Percentiles rank a stretch among this genome's conserved stretches.
Conservation (phyloP, 257 asterid species). For the Przewalskia tangutica region DNA sequence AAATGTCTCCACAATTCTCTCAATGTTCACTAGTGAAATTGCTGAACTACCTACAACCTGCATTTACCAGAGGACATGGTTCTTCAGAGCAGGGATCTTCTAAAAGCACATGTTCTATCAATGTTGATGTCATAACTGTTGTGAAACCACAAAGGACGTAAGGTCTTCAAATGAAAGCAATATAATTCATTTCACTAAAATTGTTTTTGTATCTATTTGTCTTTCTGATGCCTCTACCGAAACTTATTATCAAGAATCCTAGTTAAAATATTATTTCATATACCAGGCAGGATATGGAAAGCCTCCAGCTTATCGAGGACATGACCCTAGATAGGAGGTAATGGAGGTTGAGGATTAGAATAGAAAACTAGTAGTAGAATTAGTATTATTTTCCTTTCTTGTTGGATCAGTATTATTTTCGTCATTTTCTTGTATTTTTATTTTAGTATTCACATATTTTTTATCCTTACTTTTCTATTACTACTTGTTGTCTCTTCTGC, state of each 20-base stretch:
- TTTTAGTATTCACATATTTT: too few species aligned
- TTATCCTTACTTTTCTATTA: too few species aligned
- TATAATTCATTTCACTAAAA: not conserved
- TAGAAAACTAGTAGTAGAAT: too few species aligned
- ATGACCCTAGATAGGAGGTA: too few species aligned
- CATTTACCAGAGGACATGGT: conserved; percentile 15
- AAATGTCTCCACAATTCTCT: conserved; percentile 28
- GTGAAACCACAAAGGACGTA: conserved; percentile 28
- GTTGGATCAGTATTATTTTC: too few species aligned
- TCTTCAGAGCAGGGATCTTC: conserved; percentile 20
- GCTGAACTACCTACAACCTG: conserved; percentile 18
- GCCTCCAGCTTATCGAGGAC: too few species aligned
- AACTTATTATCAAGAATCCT: not conserved
- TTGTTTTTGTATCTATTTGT: not conserved
- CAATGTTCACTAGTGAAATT: conserved; percentile 44
- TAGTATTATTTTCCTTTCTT: too few species aligned
- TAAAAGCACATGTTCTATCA: conserved; percentile 22
- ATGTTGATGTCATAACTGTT: conserved; percentile 25
- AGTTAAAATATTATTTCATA: not conserved
- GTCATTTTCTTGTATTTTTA: too few species aligned
- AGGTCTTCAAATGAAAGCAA: not conserved
- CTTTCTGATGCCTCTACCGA: not conserved
- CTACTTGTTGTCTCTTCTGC: too few species aligned
- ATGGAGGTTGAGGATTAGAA: too few species aligned
- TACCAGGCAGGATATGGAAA: too few species aligned